Conservation (phyloP, 208 protist species). For the Wallacemonas sp. region DNA sequence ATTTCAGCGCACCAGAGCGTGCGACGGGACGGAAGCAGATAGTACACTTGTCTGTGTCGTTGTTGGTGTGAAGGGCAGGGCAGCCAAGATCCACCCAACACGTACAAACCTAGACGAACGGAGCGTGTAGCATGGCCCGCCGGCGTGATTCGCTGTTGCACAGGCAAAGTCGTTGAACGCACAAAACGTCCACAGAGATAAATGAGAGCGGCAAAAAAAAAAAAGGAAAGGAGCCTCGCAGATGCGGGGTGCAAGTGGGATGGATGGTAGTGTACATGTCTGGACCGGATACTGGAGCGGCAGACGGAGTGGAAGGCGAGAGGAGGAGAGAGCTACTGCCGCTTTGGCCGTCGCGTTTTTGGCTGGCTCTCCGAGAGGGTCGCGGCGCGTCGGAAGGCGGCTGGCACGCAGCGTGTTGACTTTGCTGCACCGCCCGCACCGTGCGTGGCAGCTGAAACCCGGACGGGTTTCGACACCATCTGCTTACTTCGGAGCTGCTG, state of each 20-base stretch:
- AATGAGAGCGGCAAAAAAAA: constrained; percentile 7
- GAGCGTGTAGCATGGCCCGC: too few species aligned
- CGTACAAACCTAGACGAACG: too few species aligned
- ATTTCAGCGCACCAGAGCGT: too few species aligned
- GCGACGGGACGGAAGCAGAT: too few species aligned
- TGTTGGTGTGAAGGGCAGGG: too few species aligned
- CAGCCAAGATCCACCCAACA: too few species aligned
- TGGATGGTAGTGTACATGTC: constrained; percentile 12
- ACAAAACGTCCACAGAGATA: too few species aligned
- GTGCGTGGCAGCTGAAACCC: not conserved
- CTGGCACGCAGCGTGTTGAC: not conserved
- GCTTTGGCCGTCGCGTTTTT: constrained; percentile 37
- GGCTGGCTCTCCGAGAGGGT: constrained; percentile 16
- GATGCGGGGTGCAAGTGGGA: not conserved
- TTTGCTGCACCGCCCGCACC: not conserved
- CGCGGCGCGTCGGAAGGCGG: constrained; percentile 27
- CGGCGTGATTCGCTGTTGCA: too few species aligned
- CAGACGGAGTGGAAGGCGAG: not conserved
- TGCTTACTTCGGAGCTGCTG: not conserved
- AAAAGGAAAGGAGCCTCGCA: constrained; percentile 11
- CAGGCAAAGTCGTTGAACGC: too few species aligned
- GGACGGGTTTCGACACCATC: not conserved
- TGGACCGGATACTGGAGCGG: not conserved
- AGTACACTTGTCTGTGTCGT: too few species aligned
- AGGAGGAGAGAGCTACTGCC: constrained; percentile 16